Percentiles rank a stretch among this genome's conserved stretches.
These are phyloP conservation scores for Zopfochytrium polystomum DNA, from an alignment of 371 early-diverging fungal species.

Conservation along the genomic window DNA sequence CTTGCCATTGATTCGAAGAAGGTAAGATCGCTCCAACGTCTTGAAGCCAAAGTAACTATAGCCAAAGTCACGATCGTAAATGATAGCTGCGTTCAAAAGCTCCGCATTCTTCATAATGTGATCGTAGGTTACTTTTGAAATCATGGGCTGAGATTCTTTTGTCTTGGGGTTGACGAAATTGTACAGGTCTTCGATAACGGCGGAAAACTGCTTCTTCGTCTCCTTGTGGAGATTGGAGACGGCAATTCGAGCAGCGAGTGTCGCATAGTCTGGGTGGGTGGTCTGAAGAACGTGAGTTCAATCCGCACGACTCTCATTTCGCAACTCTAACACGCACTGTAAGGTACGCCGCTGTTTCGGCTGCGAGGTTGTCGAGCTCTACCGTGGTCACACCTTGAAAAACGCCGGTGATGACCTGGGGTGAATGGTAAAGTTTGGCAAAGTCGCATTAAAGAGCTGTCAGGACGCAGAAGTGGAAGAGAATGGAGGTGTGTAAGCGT, in stretches of 20 bases:
- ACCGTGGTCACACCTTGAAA: constrained; percentile 96
- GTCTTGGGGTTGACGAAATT: constrained; percentile 86
- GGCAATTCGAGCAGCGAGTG: constrained; percentile 95
- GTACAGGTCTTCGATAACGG: constrained; percentile 84
- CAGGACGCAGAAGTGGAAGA: background rate
- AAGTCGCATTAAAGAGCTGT: constrained; percentile 4
- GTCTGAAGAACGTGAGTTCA: constrained; percentile 46
- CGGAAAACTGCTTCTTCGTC: constrained; percentile 89
- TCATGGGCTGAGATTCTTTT: constrained; percentile 78
- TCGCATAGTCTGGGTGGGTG: constrained; percentile 96
- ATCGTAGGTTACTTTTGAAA: constrained; percentile 75
- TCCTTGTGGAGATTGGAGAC: constrained; percentile 97
- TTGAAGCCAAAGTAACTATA: constrained; percentile 99
- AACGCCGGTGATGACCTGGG: constrained; percentile 86
- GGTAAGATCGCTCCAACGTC: constrained; percentile 95
- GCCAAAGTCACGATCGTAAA: constrained; percentile 93
- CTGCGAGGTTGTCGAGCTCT: constrained; percentile 95
- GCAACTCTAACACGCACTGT: constrained; percentile 50
- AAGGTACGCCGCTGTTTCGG: constrained; percentile 96
- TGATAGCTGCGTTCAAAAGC: constrained; percentile 84
- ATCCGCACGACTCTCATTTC: background rate
- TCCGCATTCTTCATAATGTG: constrained; percentile 76
- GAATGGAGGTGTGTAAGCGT: background rate
- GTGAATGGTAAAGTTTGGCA: background rate
- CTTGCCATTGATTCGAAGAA: constrained; percentile 80